A percentile compares a stretch with the other conserved stretches of the same genome.
Conservation (phyloP, 2,329 filamentous ascomycete species). For the Paraphaeosphaeria sporulosa region DNA sequence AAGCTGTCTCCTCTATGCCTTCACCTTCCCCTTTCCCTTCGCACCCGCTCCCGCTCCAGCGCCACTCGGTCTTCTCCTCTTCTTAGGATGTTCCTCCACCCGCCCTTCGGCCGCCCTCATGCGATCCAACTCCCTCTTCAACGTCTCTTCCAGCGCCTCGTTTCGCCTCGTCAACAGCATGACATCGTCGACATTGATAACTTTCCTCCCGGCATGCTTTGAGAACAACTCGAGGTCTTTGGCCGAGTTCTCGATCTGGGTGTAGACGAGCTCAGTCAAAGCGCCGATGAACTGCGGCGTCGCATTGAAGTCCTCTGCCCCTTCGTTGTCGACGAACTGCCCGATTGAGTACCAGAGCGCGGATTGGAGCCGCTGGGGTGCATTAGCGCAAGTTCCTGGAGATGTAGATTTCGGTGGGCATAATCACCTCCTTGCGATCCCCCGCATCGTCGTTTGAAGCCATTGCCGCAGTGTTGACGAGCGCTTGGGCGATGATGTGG, state of each 20-base stretch:
- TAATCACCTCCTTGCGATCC: conserved; percentile 42
- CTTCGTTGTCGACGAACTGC: conserved; percentile 83
- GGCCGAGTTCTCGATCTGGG: conserved; percentile 68
- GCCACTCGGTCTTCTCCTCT: conserved; percentile 30
- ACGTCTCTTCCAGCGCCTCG: conserved; percentile 78
- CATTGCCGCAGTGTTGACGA: conserved; percentile 24
- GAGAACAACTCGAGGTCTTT: conserved; percentile 66
- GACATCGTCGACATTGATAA: conserved; percentile 85
- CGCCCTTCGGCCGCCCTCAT: conserved; percentile 42
- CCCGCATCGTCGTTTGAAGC: conserved; percentile 32
- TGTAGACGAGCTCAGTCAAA: conserved; percentile 82
- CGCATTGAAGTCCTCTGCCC: conserved; percentile 78
- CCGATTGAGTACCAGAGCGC: conserved; percentile 53
- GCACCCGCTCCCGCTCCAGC: conserved; percentile 21
- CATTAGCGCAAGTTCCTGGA: not conserved
- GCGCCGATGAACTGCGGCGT: conserved; percentile 88
- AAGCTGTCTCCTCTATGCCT: not conserved
- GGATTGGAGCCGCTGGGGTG: conserved; percentile 56
- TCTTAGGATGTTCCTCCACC: conserved; percentile 23
- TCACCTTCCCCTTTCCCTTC: conserved; percentile 32
- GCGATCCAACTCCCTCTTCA: conserved; percentile 72
- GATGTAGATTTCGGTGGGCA: not conserved
- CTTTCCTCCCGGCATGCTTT: conserved; percentile 81
- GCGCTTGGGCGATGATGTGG: not conserved
- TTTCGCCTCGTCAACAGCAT: conserved; percentile 87